Conservation (phyloP, 2,329 filamentous ascomycete genomes). For the Metarhizium sp. region DNA sequence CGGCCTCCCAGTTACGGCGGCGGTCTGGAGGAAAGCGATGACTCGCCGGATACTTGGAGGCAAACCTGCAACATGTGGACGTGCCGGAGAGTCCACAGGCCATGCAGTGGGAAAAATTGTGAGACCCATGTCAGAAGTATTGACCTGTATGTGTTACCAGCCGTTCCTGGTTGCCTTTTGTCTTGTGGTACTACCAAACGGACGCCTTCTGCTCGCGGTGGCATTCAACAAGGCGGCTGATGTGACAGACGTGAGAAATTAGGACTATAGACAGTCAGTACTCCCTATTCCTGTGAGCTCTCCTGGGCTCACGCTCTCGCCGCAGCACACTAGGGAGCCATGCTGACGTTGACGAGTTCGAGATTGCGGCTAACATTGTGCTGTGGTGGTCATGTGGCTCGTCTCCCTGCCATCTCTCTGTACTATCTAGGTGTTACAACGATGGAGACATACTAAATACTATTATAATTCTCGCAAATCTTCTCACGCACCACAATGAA, state of each 20-base stretch:
- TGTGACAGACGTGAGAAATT: neutral
- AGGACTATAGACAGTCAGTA: neutral
- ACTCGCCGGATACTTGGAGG: neutral
- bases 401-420: neutral
- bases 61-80: neutral
- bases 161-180: neutral
- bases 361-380: neutral
- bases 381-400: neutral
- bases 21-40: no score
- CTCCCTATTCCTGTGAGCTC: neutral
- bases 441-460: no score
- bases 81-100: neutral
- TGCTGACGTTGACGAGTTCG: no score
- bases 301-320: neutral
- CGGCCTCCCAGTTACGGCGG: no score
- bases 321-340: neutral
- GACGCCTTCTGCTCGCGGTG: neutral
- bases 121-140: neutral
- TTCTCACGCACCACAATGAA: no score
- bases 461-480: no score
- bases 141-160: neutral
- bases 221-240: neutral
- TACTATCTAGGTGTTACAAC: no score
- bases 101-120: neutral
- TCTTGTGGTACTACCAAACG: neutral